Conservation (phyloP, 2,329 filamentous ascomycete species). For the Aspergillus flavus region DNA sequence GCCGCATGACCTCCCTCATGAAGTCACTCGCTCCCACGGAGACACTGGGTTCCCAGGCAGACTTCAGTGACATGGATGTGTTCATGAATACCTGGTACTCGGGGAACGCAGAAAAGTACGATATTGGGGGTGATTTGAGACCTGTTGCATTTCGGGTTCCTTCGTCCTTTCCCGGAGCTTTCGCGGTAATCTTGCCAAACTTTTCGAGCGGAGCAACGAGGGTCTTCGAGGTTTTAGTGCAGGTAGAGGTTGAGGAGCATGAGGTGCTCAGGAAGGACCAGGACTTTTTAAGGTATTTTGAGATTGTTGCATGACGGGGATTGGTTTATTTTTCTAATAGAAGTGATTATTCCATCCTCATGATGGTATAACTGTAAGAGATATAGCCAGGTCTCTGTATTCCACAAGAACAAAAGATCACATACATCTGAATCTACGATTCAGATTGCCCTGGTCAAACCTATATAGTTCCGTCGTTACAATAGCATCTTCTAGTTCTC, state of each 20-base stretch:
- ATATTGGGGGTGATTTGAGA: conserved; percentile 19
- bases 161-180: conserved; percentile 15
- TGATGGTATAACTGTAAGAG: not conserved
- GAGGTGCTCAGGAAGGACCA: conserved; percentile 18
- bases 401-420: too few species aligned
- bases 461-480: too few species aligned
- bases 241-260: conserved; percentile 18
- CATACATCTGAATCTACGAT: too few species aligned
- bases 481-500: not conserved
- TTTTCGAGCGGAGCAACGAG: conserved; percentile 13
- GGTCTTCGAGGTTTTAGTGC: conserved; percentile 23
- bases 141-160: conserved; percentile 21
- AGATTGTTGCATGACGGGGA: conserved; percentile 16
- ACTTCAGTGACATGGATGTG: conserved; percentile 26
- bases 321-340: not conserved
- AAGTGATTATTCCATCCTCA: not conserved
- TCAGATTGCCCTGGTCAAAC: too few species aligned
- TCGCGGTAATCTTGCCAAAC: conserved; percentile 21
- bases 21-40: conserved; percentile 19
- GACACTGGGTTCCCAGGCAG: conserved; percentile 15
- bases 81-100: conserved; percentile 29
- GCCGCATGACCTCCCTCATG: conserved; percentile 16
- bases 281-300: conserved; percentile 24
- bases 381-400: too few species aligned
- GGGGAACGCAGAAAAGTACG: conserved; percentile 22